Conservation (phyloP, 2,329 filamentous ascomycete species). For the Sclerotinia borealis region DNA sequence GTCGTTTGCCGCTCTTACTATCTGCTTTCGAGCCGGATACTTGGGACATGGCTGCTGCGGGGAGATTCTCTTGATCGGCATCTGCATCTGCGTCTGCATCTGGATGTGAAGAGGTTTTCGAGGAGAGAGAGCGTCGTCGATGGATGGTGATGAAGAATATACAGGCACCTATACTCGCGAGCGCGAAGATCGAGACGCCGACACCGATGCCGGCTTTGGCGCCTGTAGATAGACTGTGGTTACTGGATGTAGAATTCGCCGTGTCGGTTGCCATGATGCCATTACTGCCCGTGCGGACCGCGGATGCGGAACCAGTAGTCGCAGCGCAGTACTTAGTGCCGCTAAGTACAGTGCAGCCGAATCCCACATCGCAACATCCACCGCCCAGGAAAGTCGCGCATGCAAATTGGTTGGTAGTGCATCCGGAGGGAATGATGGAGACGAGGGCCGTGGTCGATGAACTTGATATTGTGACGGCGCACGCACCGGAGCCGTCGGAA, state of each 20-base stretch:
- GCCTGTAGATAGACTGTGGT: slow-evolving; percentile 38
- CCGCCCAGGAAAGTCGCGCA: slow-evolving; percentile 39
- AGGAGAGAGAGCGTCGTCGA: slow-evolving; percentile 25
- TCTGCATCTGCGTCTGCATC: no score
- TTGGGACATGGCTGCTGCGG: slow-evolving; percentile 22
- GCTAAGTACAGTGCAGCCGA: slow-evolving; percentile 38
- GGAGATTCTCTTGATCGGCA: not conserved
- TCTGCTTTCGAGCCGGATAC: slow-evolving; percentile 10
- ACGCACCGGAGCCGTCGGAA: slow-evolving; percentile 32
- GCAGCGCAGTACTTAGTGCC: slow-evolving; percentile 38
- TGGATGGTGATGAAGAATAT: slow-evolving; percentile 44
- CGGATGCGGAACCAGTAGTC: slow-evolving; percentile 25
- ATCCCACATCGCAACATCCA: slow-evolving; percentile 45
- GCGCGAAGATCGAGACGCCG: slow-evolving; percentile 42
- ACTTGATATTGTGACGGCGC: not conserved
- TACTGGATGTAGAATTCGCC: not conserved
- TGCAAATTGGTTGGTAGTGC: slow-evolving; percentile 40
- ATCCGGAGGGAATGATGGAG: slow-evolving; percentile 36
- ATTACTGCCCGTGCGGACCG: slow-evolving; percentile 23
- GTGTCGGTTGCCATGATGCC: not conserved
- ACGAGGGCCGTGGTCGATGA: slow-evolving; percentile 25
- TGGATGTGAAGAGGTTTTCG: slow-evolving; percentile 12
- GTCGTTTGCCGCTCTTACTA: slow-evolving; percentile 7
- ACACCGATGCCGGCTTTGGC: slow-evolving; percentile 53
- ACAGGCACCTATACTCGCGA: slow-evolving; percentile 38